These are phyloP conservation scores for Fragaria iinumae DNA, from an alignment of 306 rosid genomes.

Conservation along the genomic window DNA sequence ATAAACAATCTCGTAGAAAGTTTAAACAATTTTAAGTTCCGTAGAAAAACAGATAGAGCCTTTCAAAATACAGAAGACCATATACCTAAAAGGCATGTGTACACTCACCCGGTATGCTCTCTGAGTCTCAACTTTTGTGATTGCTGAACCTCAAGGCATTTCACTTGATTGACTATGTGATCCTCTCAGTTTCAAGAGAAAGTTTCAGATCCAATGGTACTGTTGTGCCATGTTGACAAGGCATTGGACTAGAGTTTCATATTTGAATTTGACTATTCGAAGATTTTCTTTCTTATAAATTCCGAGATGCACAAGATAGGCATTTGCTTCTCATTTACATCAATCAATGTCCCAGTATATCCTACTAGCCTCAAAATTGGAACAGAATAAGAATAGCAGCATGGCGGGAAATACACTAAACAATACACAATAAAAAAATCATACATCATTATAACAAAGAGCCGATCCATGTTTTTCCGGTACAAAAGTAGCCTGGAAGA, in stretches of 20 bases:
- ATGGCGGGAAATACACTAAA: background rate
- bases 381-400: background rate
- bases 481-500: conserved; percentile 24
- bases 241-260: background rate
- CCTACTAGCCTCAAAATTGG: background rate
- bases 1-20: background rate
- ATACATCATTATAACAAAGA: background rate
- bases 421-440: background rate
- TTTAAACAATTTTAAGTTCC: background rate
- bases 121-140: background rate
- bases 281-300: background rate
- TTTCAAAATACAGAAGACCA: background rate
- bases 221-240: background rate
- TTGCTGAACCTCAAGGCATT: background rate
- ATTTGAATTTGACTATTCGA: background rate
- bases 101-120: background rate
- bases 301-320: background rate
- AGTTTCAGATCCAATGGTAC: background rate
- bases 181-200: background rate
- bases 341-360: background rate
- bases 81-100: background rate
- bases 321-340: conserved; percentile 2
- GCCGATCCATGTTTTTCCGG: conserved; percentile 10
- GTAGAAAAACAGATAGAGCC: background rate
- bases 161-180: background rate